Percentiles rank a stretch among this genome's conserved stretches.
Evolutionary conservation across 495 filamentous ascomycete genomes (phyloP).

Genomic region (Penicillium dipodomyicola): DNA sequence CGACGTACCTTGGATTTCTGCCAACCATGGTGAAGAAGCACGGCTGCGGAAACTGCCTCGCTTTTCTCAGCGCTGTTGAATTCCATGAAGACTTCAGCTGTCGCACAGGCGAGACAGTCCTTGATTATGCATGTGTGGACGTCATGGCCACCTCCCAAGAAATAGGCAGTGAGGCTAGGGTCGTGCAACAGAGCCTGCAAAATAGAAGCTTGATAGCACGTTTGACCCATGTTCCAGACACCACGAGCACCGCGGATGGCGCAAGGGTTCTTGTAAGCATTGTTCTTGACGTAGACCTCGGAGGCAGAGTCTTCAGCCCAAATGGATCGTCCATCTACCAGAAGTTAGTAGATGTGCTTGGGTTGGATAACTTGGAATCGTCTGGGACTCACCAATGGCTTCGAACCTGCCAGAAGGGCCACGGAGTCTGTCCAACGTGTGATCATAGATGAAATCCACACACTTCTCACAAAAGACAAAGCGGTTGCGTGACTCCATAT

Average conservation of each 20-base stretch:
- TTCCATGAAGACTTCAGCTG: slow-evolving; percentile 88
- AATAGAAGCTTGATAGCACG: slow-evolving; percentile 91
- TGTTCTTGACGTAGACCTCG: slow-evolving; percentile 44
- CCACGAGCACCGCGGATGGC: slow-evolving; percentile 63
- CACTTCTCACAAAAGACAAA: slow-evolving; percentile 80
- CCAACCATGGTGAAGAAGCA: slow-evolving; percentile 57
- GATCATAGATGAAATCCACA: slow-evolving; percentile 83
- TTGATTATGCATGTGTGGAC: slow-evolving; percentile 57
- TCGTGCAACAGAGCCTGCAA: slow-evolving; percentile 87
- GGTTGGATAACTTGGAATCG: not conserved
- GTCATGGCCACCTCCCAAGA: slow-evolving; percentile 79
- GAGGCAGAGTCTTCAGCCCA: slow-evolving; percentile 35
- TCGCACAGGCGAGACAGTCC: slow-evolving; percentile 77
- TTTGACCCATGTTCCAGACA: slow-evolving; percentile 91
- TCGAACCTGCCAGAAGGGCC: slow-evolving; percentile 31
- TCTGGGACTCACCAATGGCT: slow-evolving; percentile 25
- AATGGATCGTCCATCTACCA: slow-evolving; percentile 19
- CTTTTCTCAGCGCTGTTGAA: slow-evolving; percentile 79
- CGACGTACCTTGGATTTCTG: slow-evolving; percentile 24
- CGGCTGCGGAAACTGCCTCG: slow-evolving; percentile 79
- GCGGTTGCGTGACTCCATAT: slow-evolving; percentile 77
- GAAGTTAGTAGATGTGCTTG: slow-evolving; percentile 4
- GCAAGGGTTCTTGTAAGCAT: slow-evolving; percentile 46
- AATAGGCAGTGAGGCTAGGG: slow-evolving; percentile 79
- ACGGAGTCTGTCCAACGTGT: slow-evolving; percentile 68